A percentile compares a stretch with the other conserved stretches of the same genome.
These are phyloP conservation scores for Nemania abortiva DNA, from an alignment of 2,329 filamentous ascomycete species.

Conservation along the genomic window DNA sequence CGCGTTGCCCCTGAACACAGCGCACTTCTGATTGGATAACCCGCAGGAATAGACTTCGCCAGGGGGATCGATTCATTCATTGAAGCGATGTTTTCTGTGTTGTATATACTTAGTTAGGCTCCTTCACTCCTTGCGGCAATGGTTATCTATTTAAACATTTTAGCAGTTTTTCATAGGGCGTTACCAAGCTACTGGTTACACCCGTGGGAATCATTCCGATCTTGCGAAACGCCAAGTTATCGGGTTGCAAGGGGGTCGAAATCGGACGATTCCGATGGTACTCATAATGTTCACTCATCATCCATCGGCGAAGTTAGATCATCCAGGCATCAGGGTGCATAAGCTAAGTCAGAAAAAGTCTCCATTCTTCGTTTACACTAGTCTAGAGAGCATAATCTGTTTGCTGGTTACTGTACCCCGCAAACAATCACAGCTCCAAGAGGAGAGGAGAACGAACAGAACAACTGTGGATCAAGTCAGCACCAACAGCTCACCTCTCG, in stretches of 20 bases:
- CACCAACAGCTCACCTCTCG: neutral
- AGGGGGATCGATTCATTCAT: neutral
- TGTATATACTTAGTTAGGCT: neutral
- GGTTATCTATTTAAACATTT: neutral
- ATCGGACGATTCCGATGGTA: neutral
- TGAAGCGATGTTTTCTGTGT: neutral
- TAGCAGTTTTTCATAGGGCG: neutral
- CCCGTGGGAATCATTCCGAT: neutral
- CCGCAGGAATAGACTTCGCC: neutral
- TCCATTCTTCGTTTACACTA: constrained; percentile 1
- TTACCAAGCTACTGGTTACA: neutral
- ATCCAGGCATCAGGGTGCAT: neutral
- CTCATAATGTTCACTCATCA: neutral
- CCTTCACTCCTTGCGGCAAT: neutral
- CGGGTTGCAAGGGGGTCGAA: neutral
- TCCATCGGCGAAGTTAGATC: neutral
- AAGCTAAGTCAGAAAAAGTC: neutral
- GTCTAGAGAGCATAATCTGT: constrained; percentile 7
- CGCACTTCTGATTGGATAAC: neutral
- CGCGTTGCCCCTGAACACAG: neutral
- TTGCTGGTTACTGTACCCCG: constrained; percentile 19
- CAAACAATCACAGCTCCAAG: constrained; percentile 15
- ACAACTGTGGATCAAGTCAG: neutral
- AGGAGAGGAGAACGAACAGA: constrained; percentile 4
- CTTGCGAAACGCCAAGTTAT: constrained; percentile 1